These are phyloP conservation scores for Phytophthora fragariae DNA, from an alignment of 352 stramenopile species.

Conservation along the genomic window DNA sequence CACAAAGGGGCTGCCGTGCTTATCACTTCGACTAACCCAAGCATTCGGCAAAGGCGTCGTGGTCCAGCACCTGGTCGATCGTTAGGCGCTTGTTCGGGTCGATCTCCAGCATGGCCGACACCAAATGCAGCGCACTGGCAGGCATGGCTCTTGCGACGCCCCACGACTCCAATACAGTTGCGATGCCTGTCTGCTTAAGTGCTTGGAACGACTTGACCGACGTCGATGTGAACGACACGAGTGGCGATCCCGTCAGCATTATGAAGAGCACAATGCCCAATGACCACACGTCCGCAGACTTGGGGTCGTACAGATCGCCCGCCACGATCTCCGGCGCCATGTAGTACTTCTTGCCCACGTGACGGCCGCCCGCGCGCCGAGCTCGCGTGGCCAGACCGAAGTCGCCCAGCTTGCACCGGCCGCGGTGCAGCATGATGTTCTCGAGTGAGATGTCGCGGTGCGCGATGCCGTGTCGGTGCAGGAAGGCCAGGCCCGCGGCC, in stretches of 20 bases:
- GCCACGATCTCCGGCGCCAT: slow-evolving; percentile 41
- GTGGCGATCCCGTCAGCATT: slow-evolving; percentile 49
- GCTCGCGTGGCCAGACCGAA: slow-evolving; percentile 49
- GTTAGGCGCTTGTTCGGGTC: slow-evolving; percentile 35
- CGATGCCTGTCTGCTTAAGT: slow-evolving; percentile 16
- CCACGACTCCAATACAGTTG: slow-evolving; percentile 17
- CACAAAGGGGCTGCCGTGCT: background rate
- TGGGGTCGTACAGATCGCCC: slow-evolving; percentile 35
- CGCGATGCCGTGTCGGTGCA: slow-evolving; percentile 39
- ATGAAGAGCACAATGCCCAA: slow-evolving; percentile 62
- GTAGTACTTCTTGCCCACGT: slow-evolving; percentile 46
- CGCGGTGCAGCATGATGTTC: slow-evolving; percentile 49
- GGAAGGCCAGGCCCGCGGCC: slow-evolving; percentile 25
- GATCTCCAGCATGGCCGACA: slow-evolving; percentile 42
- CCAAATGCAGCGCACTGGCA: slow-evolving; percentile 11
- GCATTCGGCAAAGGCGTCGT: slow-evolving; percentile 25
- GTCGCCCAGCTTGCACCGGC: slow-evolving; percentile 55
- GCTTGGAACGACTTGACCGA: slow-evolving; percentile 23
- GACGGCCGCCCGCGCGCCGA: background rate
- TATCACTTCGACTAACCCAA: slow-evolving; percentile 1
- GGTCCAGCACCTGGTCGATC: slow-evolving; percentile 29
- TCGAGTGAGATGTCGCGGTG: slow-evolving; percentile 65
- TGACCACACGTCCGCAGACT: slow-evolving; percentile 50
- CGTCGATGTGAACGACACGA: slow-evolving; percentile 36
- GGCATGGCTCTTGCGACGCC: slow-evolving; percentile 9